phyloP scores from a whole-genome alignment of 1,139 yeast species.

The Geotrichum siamense region DNA sequence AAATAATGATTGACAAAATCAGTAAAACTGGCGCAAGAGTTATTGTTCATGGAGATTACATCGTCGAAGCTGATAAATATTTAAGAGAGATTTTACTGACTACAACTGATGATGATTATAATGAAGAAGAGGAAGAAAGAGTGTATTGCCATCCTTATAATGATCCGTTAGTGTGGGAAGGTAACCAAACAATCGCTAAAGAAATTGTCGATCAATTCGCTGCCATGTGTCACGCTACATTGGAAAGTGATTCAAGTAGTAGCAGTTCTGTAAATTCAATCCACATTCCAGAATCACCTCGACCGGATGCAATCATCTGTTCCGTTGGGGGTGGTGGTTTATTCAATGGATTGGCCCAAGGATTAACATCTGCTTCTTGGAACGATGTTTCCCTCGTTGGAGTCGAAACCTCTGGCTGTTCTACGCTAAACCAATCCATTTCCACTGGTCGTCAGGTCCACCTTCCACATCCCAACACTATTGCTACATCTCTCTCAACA shows the following conservation, averaged over 20 bases:
- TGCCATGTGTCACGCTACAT: not conserved
- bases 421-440: constrained; percentile 48
- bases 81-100: constrained; percentile 38
- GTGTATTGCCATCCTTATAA: constrained; percentile 69
- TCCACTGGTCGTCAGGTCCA: constrained; percentile 36
- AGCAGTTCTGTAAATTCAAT: too few relatives aligned
- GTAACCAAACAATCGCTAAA: constrained; percentile 54
- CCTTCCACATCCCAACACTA: constrained; percentile 44
- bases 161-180: constrained; percentile 60
- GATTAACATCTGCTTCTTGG: constrained; percentile 42
- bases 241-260: constrained; percentile 2
- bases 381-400: constrained; percentile 45
- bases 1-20: constrained; percentile 40
- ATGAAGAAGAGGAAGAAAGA: constrained; percentile 25
- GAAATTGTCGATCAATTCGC: constrained; percentile 46
- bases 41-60: constrained; percentile 48
- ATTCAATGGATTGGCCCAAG: constrained; percentile 56
- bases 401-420: constrained; percentile 62
- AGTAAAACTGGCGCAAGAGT: constrained; percentile 50
- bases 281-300: constrained; percentile 1
- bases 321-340: constrained; percentile 76
- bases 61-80: constrained; percentile 57
- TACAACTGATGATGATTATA: too few relatives aligned
- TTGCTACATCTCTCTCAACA: constrained; percentile 60
- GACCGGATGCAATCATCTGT: constrained; percentile 56